phyloP scores from a whole-genome alignment of 768 basidiomycete species.

The Holtermannia corniformis region DNA sequence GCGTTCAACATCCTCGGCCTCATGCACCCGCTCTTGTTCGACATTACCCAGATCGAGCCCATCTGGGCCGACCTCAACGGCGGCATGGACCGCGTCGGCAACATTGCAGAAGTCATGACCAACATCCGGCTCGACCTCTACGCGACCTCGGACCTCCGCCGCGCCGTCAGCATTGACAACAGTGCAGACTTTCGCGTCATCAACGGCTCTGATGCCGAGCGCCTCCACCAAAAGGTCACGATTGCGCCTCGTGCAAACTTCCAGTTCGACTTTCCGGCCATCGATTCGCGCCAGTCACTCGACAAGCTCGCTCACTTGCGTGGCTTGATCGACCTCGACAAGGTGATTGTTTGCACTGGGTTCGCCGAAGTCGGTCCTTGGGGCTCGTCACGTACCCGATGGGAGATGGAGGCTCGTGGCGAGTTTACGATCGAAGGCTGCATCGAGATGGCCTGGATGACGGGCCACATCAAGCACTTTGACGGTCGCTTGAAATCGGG shows the following conservation, averaged over 20 bases:
- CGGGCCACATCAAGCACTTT: slow-evolving; percentile 98
- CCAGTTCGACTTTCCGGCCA: slow-evolving; percentile 82
- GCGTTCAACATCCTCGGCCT: slow-evolving; percentile 98
- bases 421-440: slow-evolving; percentile 94
- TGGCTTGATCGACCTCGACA: slow-evolving; percentile 87
- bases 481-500: slow-evolving; percentile 85
- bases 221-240: slow-evolving; percentile 80
- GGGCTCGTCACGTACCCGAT: slow-evolving; percentile 94
- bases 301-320: slow-evolving; percentile 67
- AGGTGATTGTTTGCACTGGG: slow-evolving; percentile 90
- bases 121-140: slow-evolving; percentile 73
- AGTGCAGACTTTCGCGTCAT: slow-evolving; percentile 87
- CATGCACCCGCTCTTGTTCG: slow-evolving; percentile 98
- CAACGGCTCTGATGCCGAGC: slow-evolving; percentile 84
- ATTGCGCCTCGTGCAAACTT: slow-evolving; percentile 97
- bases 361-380: slow-evolving; percentile 97
- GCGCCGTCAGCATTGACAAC: slow-evolving; percentile 87
- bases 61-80: slow-evolving; percentile 99
- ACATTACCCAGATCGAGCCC: slow-evolving; percentile 97
- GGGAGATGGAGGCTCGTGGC: slow-evolving; percentile 99
- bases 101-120: slow-evolving; percentile 80
- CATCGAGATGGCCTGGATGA: slow-evolving; percentile 99
- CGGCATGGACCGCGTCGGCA: slow-evolving; percentile 93
- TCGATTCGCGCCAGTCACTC: slow-evolving; percentile 62
- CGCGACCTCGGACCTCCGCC: slow-evolving; percentile 83